Percentiles rank a stretch among this genome's conserved stretches.
Conservation (phyloP, 345 rosid genomes). For the Bretschneidera sinensis region DNA sequence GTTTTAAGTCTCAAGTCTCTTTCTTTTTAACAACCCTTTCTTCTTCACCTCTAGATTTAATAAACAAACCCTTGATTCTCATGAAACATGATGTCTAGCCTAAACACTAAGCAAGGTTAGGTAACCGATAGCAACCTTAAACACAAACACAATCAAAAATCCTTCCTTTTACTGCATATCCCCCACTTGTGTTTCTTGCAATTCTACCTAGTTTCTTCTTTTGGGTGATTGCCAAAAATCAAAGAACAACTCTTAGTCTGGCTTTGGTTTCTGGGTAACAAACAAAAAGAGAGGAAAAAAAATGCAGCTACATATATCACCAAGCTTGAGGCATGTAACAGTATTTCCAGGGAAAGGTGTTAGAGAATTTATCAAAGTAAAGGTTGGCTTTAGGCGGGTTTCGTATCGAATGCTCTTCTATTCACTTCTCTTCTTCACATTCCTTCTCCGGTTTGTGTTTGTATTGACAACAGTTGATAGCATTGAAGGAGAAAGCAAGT, state of each 20-base stretch:
- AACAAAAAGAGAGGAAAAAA: neutral
- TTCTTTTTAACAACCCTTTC: conserved; percentile 46
- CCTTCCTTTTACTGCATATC: conserved; percentile 24
- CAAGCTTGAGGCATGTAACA: conserved; percentile 91
- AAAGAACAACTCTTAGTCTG: conserved; percentile 1
- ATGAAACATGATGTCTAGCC: conserved; percentile 41
- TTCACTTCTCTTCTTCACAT: conserved; percentile 76
- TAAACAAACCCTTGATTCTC: neutral
- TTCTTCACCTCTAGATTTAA: neutral
- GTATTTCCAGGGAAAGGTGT: conserved; percentile 90
- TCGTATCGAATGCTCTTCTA: conserved; percentile 81
- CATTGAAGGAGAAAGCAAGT: conserved; percentile 68
- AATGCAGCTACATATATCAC: conserved; percentile 92
- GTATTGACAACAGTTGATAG: conserved; percentile 65
- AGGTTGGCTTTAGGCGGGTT: conserved; percentile 60
- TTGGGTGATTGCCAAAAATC: conserved; percentile 1
- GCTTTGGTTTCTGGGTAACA: no score
- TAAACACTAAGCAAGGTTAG: conserved; percentile 94
- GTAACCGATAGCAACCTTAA: conserved; percentile 59
- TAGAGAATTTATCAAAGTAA: conserved; percentile 81
- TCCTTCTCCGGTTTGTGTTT: conserved; percentile 75
- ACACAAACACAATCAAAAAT: conserved; percentile 3
- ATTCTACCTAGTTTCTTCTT: neutral
- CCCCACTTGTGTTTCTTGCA: conserved; percentile 14
- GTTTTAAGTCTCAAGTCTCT: conserved; percentile 43